These are phyloP conservation scores for Phytophthora uliginosa DNA, from an alignment of 352 stramenopile genomes.

Conservation along the genomic window DNA sequence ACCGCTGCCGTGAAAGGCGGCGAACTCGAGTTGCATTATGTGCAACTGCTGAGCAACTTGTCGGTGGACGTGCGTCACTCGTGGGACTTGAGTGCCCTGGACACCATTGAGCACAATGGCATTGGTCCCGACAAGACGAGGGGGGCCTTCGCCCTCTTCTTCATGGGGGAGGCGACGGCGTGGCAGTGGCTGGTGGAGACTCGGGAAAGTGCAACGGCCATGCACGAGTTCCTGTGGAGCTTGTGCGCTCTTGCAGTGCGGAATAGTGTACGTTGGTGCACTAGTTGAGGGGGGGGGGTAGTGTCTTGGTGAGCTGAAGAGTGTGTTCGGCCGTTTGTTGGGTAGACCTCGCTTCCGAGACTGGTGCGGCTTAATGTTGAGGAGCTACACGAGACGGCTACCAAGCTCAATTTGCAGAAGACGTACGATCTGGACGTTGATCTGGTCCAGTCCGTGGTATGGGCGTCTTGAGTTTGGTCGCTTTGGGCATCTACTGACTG, in stretches of 20 bases:
- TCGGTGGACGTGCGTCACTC: slow-evolving; percentile 72
- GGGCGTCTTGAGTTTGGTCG: neutral
- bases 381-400: slow-evolving; percentile 68
- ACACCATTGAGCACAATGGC: slow-evolving; percentile 71
- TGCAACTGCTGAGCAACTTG: slow-evolving; percentile 74
- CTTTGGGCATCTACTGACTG: neutral
- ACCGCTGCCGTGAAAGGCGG: neutral
- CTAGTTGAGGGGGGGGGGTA: neutral
- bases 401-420: slow-evolving; percentile 60
- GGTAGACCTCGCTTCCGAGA: slow-evolving; percentile 53
- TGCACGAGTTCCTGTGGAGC: slow-evolving; percentile 84
- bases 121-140: slow-evolving; percentile 60
- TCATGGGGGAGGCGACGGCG: slow-evolving; percentile 51
- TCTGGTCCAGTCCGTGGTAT: slow-evolving; percentile 59
- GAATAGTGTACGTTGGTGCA: slow-evolving; percentile 45
- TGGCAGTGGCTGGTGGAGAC: slow-evolving; percentile 78
- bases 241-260: slow-evolving; percentile 66
- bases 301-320: neutral
- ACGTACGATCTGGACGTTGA: slow-evolving; percentile 77
- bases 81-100: slow-evolving; percentile 64
- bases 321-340: neutral
- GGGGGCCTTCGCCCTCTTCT: slow-evolving; percentile 66
- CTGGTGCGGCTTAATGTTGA: slow-evolving; percentile 69
- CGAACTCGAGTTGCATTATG: slow-evolving; percentile 63
- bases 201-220: slow-evolving; percentile 51